These are phyloP conservation scores for Myxozyma vanderwaltii DNA, from an alignment of 805 yeast species.

Conservation along the genomic window DNA sequence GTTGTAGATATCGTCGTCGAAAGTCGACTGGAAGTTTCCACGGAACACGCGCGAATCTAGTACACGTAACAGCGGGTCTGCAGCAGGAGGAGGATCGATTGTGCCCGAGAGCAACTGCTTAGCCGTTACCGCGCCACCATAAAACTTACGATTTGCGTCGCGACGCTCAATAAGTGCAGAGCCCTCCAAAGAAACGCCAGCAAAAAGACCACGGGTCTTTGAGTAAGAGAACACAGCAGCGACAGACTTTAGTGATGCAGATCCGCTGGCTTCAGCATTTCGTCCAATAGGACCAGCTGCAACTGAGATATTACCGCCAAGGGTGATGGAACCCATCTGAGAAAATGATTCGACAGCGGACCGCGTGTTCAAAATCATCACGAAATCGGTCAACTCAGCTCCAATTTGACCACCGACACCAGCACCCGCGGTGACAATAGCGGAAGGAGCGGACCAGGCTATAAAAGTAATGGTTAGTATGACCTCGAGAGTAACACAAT, in stretches of 20 bases:
- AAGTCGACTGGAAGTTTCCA: constrained; percentile 52
- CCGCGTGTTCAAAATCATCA: constrained; percentile 81
- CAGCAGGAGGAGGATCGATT: constrained; percentile 90
- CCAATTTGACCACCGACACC: constrained; percentile 99
- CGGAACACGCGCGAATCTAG: constrained; percentile 83
- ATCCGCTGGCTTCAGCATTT: constrained; percentile 95
- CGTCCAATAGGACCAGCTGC: constrained; percentile 98
- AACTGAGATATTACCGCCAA: constrained; percentile 92
- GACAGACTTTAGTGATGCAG: constrained; percentile 82
- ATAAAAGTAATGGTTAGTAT: constrained; percentile 5
- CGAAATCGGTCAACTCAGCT: constrained; percentile 94
- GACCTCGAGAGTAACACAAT: too few relatives aligned
- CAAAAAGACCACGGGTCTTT: constrained; percentile 93
- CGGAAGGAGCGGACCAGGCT: constrained; percentile 96
- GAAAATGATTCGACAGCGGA: constrained; percentile 94
- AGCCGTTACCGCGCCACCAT: constrained; percentile 88
- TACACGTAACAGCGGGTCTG: constrained; percentile 82
- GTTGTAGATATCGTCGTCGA: constrained; percentile 68
- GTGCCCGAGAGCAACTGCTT: constrained; percentile 78
- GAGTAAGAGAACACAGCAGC: constrained; percentile 93
- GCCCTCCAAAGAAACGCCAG: constrained; percentile 97
- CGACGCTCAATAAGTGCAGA: constrained; percentile 95
- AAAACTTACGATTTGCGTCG: constrained; percentile 94
- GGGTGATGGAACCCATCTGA: constrained; percentile 88
- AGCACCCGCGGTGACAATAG: constrained; percentile 90